Evolutionary conservation across 2,329 filamentous ascomycete species (phyloP).

Genomic region (Colletotrichum musae): DNA sequence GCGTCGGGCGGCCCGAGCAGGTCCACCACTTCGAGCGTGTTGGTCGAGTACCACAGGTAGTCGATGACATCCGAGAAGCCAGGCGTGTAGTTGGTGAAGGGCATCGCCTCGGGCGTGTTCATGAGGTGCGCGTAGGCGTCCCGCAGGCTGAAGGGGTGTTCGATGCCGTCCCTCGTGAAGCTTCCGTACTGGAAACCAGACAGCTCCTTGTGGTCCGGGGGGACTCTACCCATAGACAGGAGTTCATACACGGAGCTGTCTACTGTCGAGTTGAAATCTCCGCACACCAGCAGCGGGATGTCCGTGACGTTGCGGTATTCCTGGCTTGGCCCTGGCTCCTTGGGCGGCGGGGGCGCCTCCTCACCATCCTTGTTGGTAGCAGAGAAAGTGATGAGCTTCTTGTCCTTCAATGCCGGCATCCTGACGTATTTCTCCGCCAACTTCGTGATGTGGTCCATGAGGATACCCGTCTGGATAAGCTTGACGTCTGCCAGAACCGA

Average conservation of each 20-base stretch:
- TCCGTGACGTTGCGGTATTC: conserved; percentile 89
- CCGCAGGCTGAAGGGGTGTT: conserved; percentile 93
- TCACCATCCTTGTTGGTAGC: conserved; percentile 57
- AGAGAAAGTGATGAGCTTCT: conserved; percentile 69
- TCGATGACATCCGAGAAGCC: conserved; percentile 94
- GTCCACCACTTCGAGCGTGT: conserved; percentile 86
- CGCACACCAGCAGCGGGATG: conserved; percentile 91
- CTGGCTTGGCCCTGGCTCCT: conserved; percentile 83
- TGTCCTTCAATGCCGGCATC: conserved; percentile 85
- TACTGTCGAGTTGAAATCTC: conserved; percentile 93
- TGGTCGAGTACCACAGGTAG: conserved; percentile 98
- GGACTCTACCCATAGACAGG: conserved; percentile 83
- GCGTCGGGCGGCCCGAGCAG: conserved; percentile 89
- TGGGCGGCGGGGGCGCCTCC: conserved; percentile 67
- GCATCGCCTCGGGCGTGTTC: conserved; percentile 85
- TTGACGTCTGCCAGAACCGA: conserved; percentile 93
- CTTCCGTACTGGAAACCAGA: conserved; percentile 89
- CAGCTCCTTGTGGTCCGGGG: conserved; percentile 85
- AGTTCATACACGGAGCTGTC: conserved; percentile 94
- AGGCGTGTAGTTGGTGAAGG: conserved; percentile 97
- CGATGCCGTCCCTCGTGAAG: conserved; percentile 92
- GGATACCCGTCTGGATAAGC: conserved; percentile 92
- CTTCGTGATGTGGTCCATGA: conserved; percentile 93
- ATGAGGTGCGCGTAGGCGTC: conserved; percentile 89
- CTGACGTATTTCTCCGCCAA: conserved; percentile 88